These are phyloP conservation scores for Potentilla sterilis DNA, from an alignment of 306 rosid species.

Conservation along the genomic window DNA sequence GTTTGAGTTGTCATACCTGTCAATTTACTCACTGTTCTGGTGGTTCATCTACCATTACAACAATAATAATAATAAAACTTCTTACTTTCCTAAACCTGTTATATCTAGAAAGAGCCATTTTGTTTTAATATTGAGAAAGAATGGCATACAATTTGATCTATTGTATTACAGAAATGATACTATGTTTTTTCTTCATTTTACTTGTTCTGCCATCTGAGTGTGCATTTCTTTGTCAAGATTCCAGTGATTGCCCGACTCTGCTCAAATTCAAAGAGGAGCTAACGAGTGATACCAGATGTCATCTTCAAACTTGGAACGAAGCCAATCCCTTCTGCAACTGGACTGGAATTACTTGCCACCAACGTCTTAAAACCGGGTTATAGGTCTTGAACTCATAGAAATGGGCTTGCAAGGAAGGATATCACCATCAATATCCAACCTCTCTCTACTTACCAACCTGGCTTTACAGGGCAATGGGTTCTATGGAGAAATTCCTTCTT, in stretches of 20 bases:
- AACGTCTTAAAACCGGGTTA: constrained; percentile 7
- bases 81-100: neutral
- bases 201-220: constrained; percentile 6
- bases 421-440: constrained; percentile 26
- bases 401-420: constrained; percentile 21
- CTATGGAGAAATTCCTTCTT: constrained; percentile 21
- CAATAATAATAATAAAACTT: neutral
- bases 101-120: neutral
- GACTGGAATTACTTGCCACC: constrained; percentile 32
- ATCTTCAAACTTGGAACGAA: constrained; percentile 28
- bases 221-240: constrained; percentile 19
- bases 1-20: neutral
- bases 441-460: constrained; percentile 26
- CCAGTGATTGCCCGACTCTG: constrained; percentile 18
- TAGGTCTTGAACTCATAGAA: constrained; percentile 22
- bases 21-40: neutral
- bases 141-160: constrained; percentile 1
- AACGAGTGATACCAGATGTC: constrained; percentile 15
- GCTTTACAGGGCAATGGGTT: constrained; percentile 17
- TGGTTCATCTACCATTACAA: neutral
- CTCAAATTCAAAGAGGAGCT: constrained; percentile 25
- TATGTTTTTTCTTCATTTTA: neutral
- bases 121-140: neutral
- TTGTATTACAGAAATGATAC: neutral
- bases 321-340: constrained; percentile 36